phyloP scores from a whole-genome alignment of 768 basidiomycete genomes.

The Boletus huronensis region DNA sequence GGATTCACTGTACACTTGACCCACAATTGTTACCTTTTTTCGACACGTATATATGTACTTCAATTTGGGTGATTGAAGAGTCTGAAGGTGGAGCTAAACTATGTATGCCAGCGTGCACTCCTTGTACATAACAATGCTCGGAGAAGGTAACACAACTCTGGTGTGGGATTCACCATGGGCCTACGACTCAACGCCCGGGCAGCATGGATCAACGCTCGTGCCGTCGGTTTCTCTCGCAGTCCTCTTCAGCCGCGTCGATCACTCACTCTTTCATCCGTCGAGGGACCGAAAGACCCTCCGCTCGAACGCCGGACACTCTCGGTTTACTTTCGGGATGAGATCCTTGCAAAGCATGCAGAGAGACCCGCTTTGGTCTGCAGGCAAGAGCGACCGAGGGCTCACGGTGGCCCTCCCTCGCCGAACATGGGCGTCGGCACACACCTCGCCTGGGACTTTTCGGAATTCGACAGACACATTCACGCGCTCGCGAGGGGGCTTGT shows the following conservation, averaged over 20 bases:
- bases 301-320: conserved; percentile 55
- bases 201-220: not conserved
- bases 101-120: not conserved
- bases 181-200: not conserved
- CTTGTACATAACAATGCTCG: not conserved
- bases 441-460: conserved; percentile 71
- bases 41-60: not conserved
- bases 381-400: conserved; percentile 51
- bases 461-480: conserved; percentile 63
- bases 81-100: not conserved
- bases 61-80: too few species aligned
- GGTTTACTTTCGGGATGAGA: conserved; percentile 55
- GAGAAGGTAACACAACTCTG: too few species aligned
- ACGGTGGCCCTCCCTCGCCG: conserved; percentile 56
- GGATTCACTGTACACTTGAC: conserved; percentile 15
- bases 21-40: not conserved
- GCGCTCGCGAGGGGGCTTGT: conserved; percentile 71
- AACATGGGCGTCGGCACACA: conserved; percentile 49
- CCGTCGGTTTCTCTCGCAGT: conserved; percentile 4
- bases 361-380: conserved; percentile 65
- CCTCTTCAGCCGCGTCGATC: conserved; percentile 16
- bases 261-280: conserved; percentile 50
- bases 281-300: conserved; percentile 55
- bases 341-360: conserved; percentile 46
- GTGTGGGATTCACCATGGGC: conserved; percentile 1